Conservation (phyloP, 768 basidiomycete species). For the Suillus occidentalis region DNA sequence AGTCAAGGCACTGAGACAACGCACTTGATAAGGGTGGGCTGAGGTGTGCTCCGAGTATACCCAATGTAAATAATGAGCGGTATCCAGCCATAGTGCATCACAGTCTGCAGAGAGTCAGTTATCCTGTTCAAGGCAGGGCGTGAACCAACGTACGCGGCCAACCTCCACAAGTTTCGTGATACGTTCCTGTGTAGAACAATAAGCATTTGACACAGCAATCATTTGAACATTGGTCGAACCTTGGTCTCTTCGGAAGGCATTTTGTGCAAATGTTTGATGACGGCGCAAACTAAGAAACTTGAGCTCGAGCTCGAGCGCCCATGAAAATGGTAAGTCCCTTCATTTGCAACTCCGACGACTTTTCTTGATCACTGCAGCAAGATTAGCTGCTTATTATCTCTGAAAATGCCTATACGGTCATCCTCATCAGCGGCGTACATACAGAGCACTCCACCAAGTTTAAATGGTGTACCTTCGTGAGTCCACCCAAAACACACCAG, state of each 20-base stretch:
- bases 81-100: slow-evolving; percentile 95
- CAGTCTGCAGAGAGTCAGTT: slow-evolving; percentile 52
- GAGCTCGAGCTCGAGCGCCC: not conserved
- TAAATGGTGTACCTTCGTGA: slow-evolving; percentile 36
- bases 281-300: slow-evolving; percentile 2
- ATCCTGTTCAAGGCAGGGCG: slow-evolving; percentile 2
- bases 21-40: slow-evolving; percentile 93
- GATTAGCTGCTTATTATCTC: slow-evolving; percentile 4
- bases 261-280: slow-evolving; percentile 14
- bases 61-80: slow-evolving; percentile 96
- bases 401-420: slow-evolving; percentile 49
- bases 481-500: slow-evolving; percentile 11
- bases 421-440: slow-evolving; percentile 46
- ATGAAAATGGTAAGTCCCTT: slow-evolving; percentile 8
- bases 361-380: slow-evolving; percentile 12
- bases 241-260: slow-evolving; percentile 95
- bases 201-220: not conserved
- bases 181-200: slow-evolving; percentile 57
- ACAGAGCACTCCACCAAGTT: slow-evolving; percentile 33
- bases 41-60: slow-evolving; percentile 88
- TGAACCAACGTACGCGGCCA: slow-evolving; percentile 60
- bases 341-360: slow-evolving; percentile 34
- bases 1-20: slow-evolving; percentile 32
- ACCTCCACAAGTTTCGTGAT: slow-evolving; percentile 80
- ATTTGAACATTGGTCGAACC: slow-evolving; percentile 40